phyloP scores from a whole-genome alignment of 148 eudicot species.

The Spergularia bocconei region DNA sequence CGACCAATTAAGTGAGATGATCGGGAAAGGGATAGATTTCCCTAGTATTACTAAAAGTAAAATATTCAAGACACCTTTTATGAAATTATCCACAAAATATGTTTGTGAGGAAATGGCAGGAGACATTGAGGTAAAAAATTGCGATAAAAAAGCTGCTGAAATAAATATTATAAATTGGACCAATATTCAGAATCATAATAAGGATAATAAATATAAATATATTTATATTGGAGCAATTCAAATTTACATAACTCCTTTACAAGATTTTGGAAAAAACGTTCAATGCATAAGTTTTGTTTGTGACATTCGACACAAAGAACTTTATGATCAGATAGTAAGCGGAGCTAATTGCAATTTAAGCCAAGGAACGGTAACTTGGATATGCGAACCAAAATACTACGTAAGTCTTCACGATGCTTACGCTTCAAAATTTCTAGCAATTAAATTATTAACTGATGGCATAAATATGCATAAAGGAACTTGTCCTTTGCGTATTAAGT shows the following conservation, averaged over 20 bases:
- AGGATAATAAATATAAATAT: neutral
- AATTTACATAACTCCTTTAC: neutral
- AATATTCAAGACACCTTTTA: neutral
- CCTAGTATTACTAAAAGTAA: neutral
- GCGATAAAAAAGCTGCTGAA: neutral
- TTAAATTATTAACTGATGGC: neutral
- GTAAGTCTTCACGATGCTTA: neutral
- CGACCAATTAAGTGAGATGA: neutral
- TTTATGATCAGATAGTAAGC: neutral
- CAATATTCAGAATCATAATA: neutral
- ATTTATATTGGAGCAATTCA: neutral
- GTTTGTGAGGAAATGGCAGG: slow-evolving; percentile 7
- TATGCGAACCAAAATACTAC: neutral
- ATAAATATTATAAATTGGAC: neutral
- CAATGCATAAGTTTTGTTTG: neutral
- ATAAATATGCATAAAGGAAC: neutral
- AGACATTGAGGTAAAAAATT: neutral
- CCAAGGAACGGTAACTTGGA: neutral
- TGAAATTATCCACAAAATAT: neutral
- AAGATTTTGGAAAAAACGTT: neutral
- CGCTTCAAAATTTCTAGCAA: neutral
- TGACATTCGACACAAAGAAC: neutral
- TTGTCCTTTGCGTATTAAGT: neutral
- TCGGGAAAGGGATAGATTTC: neutral
- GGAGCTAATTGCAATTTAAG: neutral